Base-by-base conservation (phyloP, 2,329 filamentous ascomycete genomes). In the Davidsoniella australis region DNA sequence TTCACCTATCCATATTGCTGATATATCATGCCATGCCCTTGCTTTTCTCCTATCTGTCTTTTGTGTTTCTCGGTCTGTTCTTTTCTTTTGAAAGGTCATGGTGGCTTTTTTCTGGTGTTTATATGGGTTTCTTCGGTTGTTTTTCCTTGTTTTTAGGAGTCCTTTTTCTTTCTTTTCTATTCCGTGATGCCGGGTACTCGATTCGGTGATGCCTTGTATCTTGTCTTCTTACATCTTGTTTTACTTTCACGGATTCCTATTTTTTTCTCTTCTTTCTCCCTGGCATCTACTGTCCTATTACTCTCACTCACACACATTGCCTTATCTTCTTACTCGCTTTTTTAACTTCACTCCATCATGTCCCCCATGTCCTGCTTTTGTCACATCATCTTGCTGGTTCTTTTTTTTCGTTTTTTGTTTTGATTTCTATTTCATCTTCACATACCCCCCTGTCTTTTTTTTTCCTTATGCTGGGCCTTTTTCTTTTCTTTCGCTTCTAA, bases 161-260 rank as follows among this genome's bases (percentile, higher is more conserved):
- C 29, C 24, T 20, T 41, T 37, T 46, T 37, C 20, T 24, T 40
- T 29, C 20, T 24, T 40, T 29, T 40, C 39, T 43, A 48, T 51
- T 48, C 47, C 47, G 48, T 52, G 54, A 44, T 41, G 24, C 17
- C 26, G 18, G 8, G 17, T 38, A 14, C 37, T 24, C 12, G 18
- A 43, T 29, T 41, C 38, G 24, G 23, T 60, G 59, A 57, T 56
- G 44, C 48, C 54, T 7, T 29, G 20, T 41, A 37, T 49, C 39
- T 48, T 42, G 44, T 53, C 9, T 29, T 42, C 23, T 48, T 40
- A 17, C 18, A 17, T 29, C 18, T 17, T n/a, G 39, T 36, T 18
- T 51, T 29, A 38, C 33, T 43, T 49, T 17, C 17, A 36, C n/a
- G 14, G 16, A 6, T 16, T 41, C 41, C 26, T 47, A 24, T 24